Evolutionary conservation across 192 early-diverging fungal species (phyloP).

Genomic region (Chytriomyces hyalinus): DNA sequence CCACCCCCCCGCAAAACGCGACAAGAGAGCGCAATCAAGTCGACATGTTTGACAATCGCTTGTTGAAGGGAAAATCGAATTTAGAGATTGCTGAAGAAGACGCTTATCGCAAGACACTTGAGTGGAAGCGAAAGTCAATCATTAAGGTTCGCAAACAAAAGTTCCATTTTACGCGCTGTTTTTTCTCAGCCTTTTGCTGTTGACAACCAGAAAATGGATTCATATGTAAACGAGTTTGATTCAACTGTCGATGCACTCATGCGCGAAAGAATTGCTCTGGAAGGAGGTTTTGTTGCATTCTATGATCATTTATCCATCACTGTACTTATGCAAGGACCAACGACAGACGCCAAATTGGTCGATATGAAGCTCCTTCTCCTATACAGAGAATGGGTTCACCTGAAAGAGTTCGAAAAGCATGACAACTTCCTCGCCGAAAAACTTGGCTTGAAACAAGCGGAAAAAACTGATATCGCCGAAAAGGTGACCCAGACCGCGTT

Average conservation of each 20-base stretch:
- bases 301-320: background rate
- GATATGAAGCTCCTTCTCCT: conserved; percentile 67
- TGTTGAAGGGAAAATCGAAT: conserved; percentile 5
- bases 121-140: conserved; percentile 44
- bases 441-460: conserved; percentile 50
- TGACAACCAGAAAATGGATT: conserved; percentile 40
- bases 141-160: conserved; percentile 37
- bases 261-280: conserved; percentile 57
- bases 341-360: conserved; percentile 61
- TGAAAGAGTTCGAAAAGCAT: conserved; percentile 72
- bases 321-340: background rate
- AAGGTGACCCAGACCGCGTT: conserved; percentile 42
- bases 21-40: conserved; percentile 4
- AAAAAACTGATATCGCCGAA: conserved; percentile 60
- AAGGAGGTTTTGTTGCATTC: conserved; percentile 49
- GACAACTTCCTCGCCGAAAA: conserved; percentile 63
- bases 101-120: conserved; percentile 37
- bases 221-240: conserved; percentile 53
- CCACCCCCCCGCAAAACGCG: background rate
- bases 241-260: conserved; percentile 41
- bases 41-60: background rate
- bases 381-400: conserved; percentile 64
- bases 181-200: conserved; percentile 9
- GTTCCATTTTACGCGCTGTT: background rate
- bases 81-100: conserved; percentile 50